Percentiles rank a stretch among this genome's conserved stretches.
phyloP scores from a whole-genome alignment of 352 stramenopile genomes.

The Phytopythium helicoides region DNA sequence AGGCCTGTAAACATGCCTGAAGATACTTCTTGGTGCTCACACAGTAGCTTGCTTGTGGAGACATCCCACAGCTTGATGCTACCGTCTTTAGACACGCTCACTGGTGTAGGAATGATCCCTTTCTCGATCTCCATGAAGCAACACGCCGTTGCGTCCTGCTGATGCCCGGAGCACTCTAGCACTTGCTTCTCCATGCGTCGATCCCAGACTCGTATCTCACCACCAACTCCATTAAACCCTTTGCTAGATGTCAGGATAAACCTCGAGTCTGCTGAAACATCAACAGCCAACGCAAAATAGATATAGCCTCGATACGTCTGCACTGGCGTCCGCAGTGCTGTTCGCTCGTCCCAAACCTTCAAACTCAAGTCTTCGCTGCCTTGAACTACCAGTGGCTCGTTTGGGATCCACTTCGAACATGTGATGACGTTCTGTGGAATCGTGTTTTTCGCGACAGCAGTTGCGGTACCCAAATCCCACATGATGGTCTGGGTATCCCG shows the following conservation, averaged over 20 bases:
- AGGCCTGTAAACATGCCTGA: slow-evolving; percentile 68
- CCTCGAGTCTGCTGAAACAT: slow-evolving; percentile 39
- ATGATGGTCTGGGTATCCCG: slow-evolving; percentile 81
- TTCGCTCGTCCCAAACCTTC: slow-evolving; percentile 76
- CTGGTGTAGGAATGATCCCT: slow-evolving; percentile 26
- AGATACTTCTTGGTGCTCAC: slow-evolving; percentile 42
- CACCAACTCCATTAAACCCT: slow-evolving; percentile 80
- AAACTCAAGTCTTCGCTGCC: slow-evolving; percentile 81
- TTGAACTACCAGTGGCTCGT: slow-evolving; percentile 58
- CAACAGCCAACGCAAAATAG: slow-evolving; percentile 78
- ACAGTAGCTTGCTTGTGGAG: slow-evolving; percentile 17
- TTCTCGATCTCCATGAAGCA: slow-evolving; percentile 46
- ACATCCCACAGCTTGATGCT: slow-evolving; percentile 74
- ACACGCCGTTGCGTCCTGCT: slow-evolving; percentile 76
- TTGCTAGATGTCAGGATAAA: slow-evolving; percentile 85
- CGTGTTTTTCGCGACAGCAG: slow-evolving; percentile 55
- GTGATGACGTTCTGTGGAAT: slow-evolving; percentile 85
- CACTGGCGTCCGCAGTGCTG: slow-evolving; percentile 35
- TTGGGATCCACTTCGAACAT: slow-evolving; percentile 77
- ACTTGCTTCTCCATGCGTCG: slow-evolving; percentile 61
- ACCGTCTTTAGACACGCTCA: slow-evolving; percentile 79
- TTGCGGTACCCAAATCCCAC: slow-evolving; percentile 63
- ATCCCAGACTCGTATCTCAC: slow-evolving; percentile 79
- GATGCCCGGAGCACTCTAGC: slow-evolving; percentile 53
- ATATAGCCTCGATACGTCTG: slow-evolving; percentile 70